Base-by-base conservation (phyloP, 257 asterid genomes). In the Gentiana straminea region DNA sequence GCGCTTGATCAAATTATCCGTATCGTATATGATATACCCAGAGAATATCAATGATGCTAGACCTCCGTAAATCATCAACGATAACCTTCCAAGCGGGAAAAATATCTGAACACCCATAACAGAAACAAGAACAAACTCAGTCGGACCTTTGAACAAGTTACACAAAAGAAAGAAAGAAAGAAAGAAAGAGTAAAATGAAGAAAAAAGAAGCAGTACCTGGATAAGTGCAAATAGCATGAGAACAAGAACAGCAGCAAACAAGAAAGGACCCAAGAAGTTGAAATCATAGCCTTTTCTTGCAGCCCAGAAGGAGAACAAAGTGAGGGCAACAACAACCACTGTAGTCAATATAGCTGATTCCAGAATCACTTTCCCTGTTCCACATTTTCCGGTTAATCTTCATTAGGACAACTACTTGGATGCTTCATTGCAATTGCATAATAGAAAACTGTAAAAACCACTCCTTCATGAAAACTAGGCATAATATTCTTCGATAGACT, bases 281-380 rank as follows among this genome's bases (percentile, higher is more conserved):
- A 81, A 84, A 52, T 79, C 89, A 0, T 77, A 77, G 55, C 91
- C 94, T 60, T 75, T 77, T 64, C 39, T 79, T 6, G 91, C 83
- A 1, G 95, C 94, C 92, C 91, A 84, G 65, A 84, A 84, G 58
- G 94, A 79, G 83, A 77, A 86, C 7, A 70, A 9, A 4, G 82
- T 79, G 33, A 86, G 86, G 59, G 77, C 57, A 8, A 86, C 8
- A 6, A 84, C 83, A 71, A 81, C 84, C 33, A 65, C 76, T 10
- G 78, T 48, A 2, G 89, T 84, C 55, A 84, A 57, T 1, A 71
- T 60, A 0, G 55, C 78, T 0, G 91, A 48, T 75, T 86, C 89
- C 60, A 84, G 61, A 12, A 84, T 65, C 11, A 71, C 56, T 51
- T 60, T 73, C 53, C 89, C 86, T 80, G 79, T 41, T 6, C 3